These are phyloP conservation scores for Fusarium protoensiforme DNA, from an alignment of 2,329 filamentous ascomycete genomes.

Conservation along the genomic window DNA sequence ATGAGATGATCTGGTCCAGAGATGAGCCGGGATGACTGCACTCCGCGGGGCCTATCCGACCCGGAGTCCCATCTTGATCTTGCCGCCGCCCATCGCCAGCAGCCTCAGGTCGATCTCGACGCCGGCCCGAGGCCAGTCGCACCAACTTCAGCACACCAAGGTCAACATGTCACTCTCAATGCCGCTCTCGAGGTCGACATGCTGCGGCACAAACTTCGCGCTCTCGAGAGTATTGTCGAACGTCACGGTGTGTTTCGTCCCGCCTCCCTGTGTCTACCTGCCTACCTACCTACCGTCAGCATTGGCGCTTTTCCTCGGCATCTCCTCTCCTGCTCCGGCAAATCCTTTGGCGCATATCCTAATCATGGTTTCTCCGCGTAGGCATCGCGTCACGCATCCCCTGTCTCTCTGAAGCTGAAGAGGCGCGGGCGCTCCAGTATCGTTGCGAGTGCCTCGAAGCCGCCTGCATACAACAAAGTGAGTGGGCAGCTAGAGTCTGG, in stretches of 20 bases:
- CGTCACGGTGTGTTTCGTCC: constrained; percentile 57
- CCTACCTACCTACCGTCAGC: constrained; percentile 4
- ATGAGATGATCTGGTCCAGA: constrained; percentile 46
- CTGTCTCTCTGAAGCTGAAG: constrained; percentile 65
- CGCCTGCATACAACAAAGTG: constrained; percentile 56
- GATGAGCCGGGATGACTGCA: constrained; percentile 46
- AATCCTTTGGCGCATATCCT: constrained; percentile 22
- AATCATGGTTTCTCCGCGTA: constrained; percentile 28
- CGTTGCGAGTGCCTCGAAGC: constrained; percentile 68
- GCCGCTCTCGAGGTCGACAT: constrained; percentile 63
- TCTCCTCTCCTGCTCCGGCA: constrained; percentile 6
- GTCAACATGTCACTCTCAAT: constrained; percentile 59
- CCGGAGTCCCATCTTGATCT: constrained; percentile 46
- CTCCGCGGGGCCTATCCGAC: constrained; percentile 46
- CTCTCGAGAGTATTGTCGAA: constrained; percentile 60
- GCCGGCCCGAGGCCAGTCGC: constrained; percentile 62
- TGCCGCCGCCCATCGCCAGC: constrained; percentile 48
- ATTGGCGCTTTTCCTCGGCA: constrained; percentile 10
- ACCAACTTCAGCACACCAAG: constrained; percentile 60
- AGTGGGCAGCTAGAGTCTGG: constrained; percentile 12
- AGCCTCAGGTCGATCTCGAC: constrained; percentile 62
- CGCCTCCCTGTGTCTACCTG: constrained; percentile 6
- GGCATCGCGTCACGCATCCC: constrained; percentile 50
- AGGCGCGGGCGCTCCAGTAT: constrained; percentile 67
- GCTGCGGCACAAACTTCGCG: constrained; percentile 65